These are phyloP conservation scores for Begonia loranthoides DNA, from an alignment of 306 rosid species.

Conservation along the genomic window DNA sequence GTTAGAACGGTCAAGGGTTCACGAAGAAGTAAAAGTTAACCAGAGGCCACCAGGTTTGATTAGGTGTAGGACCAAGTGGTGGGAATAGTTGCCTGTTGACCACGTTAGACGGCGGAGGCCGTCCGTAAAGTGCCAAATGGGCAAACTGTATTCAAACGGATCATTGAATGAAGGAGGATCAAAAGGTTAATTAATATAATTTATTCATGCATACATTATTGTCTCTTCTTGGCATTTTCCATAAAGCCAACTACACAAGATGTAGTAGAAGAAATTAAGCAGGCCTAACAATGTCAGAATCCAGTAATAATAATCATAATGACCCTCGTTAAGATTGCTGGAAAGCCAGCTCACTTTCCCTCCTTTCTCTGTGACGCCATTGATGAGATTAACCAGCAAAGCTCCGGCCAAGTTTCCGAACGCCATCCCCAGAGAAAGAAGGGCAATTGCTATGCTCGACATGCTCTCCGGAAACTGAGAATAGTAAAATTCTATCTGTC, in stretches of 20 bases:
- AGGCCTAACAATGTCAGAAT: constrained; percentile 25
- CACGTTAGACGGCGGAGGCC: no score
- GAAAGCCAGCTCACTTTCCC: constrained; percentile 42
- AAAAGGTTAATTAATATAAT: no score
- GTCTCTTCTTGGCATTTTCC: constrained; percentile 19
- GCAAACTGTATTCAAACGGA: no score
- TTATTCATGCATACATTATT: no score
- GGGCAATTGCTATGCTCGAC: constrained; percentile 58
- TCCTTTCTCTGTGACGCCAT: constrained; percentile 17
- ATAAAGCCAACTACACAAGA: constrained; percentile 44
- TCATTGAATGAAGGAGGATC: no score
- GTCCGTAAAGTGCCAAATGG: no score
- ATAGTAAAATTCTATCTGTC: constrained; percentile 65
- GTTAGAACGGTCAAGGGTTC: no score
- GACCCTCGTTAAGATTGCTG: constrained; percentile 38
- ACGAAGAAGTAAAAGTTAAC: no score
- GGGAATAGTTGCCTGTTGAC: no score
- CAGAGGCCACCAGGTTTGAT: no score
- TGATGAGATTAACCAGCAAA: constrained; percentile 25
- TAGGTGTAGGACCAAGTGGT: no score
- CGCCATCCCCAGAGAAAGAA: constrained; percentile 34
- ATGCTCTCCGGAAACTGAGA: constrained; percentile 58
- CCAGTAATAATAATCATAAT: constrained; percentile 56
- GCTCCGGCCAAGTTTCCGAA: constrained; percentile 38
- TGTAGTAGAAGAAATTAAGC: constrained; percentile 39